These are phyloP conservation scores for Bothriochloa decipiens DNA, from an alignment of 176 grass and related monocot species.

Conservation along the genomic window DNA sequence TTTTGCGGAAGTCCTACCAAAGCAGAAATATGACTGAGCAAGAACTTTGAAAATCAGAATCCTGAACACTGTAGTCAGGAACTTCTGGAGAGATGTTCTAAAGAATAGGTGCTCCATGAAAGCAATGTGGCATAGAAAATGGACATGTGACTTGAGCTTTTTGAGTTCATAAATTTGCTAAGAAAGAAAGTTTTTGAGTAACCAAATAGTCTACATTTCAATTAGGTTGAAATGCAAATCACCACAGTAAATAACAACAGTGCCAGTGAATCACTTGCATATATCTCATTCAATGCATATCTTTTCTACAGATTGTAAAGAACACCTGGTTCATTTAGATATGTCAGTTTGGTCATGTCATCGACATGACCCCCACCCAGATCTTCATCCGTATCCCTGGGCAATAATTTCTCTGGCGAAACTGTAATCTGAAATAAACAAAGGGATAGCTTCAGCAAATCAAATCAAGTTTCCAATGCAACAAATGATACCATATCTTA, in stretches of 20 bases:
- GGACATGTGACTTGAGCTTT: background rate
- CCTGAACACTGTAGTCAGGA: background rate
- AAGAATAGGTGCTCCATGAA: background rate
- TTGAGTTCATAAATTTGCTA: background rate
- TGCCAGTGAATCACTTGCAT: conserved; percentile 53
- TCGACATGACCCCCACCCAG: conserved; percentile 89
- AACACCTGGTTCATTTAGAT: conserved; percentile 96
- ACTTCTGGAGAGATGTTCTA: background rate
- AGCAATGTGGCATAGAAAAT: background rate
- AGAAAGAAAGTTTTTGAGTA: background rate
- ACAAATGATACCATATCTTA: conserved; percentile 1
- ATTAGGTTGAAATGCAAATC: conserved; percentile 15
- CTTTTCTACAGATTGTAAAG: conserved; percentile 93
- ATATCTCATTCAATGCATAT: conserved; percentile 97
- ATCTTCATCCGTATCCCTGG: conserved; percentile 92
- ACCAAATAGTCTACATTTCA: background rate
- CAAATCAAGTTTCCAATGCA: conserved; percentile 16
- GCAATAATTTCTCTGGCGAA: conserved; percentile 65
- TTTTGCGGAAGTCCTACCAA: background rate
- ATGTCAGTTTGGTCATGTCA: conserved; percentile 98
- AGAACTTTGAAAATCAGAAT: background rate
- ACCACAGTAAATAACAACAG: conserved; percentile 22
- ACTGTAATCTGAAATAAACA: conserved; percentile 58
- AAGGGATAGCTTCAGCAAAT: conserved; percentile 1
- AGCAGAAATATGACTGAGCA: background rate